phyloP scores from a whole-genome alignment of 331 rosid genomes.

The Malus hybrid region DNA sequence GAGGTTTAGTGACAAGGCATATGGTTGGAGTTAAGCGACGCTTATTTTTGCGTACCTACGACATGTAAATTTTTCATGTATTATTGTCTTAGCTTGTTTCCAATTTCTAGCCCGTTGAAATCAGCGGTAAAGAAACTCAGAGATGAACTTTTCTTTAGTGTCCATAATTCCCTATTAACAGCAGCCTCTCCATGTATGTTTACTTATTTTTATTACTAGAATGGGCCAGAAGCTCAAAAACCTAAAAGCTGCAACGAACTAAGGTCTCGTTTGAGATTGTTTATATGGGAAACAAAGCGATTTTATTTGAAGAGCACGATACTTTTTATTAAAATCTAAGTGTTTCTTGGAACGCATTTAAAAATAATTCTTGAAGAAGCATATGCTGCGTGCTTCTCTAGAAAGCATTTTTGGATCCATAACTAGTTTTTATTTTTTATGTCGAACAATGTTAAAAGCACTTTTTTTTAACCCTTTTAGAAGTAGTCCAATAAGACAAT shows the following conservation, averaged over 20 bases:
- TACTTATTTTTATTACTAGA: no score
- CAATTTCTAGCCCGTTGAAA: neutral
- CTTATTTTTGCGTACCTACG: neutral
- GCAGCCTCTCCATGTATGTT: neutral
- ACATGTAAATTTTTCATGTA: neutral
- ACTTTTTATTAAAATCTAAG: neutral
- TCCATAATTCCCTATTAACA: neutral
- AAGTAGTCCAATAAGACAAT: no score
- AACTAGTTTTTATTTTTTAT: no score
- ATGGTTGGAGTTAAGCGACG: neutral
- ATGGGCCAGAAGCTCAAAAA: neutral
- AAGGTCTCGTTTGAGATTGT: neutral
- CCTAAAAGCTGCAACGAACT: neutral
- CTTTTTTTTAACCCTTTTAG: neutral
- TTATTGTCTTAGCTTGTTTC: neutral
- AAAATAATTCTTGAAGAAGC: no score
- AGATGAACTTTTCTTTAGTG: neutral
- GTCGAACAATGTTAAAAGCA: neutral
- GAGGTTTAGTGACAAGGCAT: neutral
- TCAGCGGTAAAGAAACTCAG: neutral
- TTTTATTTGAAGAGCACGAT: neutral
- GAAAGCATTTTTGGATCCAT: neutral
- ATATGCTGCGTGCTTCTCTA: no score
- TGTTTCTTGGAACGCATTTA: neutral
- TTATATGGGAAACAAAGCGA: neutral